These are phyloP conservation scores for Amanita muscaria DNA, from an alignment of 768 basidiomycete genomes.

Conservation along the genomic window DNA sequence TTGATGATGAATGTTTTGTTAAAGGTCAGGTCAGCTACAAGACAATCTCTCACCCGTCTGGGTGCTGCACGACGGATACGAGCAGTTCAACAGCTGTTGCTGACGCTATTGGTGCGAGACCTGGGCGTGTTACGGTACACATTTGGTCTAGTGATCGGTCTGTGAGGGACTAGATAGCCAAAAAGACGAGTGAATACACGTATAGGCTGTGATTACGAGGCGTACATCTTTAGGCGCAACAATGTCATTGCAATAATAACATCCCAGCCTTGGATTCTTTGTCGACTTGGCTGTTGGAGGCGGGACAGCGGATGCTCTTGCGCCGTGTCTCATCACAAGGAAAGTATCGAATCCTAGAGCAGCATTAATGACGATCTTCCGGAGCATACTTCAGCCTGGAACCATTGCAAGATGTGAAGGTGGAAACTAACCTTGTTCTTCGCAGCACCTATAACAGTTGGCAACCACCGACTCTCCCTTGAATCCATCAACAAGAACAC, in stretches of 20 bases:
- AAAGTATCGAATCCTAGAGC: constrained; percentile 94
- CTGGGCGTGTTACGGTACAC: constrained; percentile 97
- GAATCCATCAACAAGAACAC: constrained; percentile 97
- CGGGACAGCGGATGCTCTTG: constrained; percentile 32
- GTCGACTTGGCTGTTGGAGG: constrained; percentile 22
- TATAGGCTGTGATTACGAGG: constrained; percentile 6
- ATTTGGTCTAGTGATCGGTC: constrained; percentile 96
- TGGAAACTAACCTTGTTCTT: constrained; percentile 63
- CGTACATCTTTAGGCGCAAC: constrained; percentile 89
- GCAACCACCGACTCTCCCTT: constrained; percentile 94
- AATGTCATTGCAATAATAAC: constrained; percentile 98
- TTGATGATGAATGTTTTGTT: constrained; percentile 7
- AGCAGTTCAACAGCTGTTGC: constrained; percentile 91
- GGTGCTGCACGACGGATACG: constrained; percentile 83
- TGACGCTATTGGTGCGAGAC: constrained; percentile 86
- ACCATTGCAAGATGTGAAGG: background rate
- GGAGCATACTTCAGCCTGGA: too few relatives aligned
- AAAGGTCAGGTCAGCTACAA: background rate
- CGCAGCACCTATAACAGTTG: constrained; percentile 76
- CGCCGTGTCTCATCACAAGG: constrained; percentile 94
- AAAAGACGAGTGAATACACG: background rate
- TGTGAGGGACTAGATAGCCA: constrained; percentile 38
- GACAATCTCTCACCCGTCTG: constrained; percentile 62
- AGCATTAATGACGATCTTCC: constrained; percentile 87
- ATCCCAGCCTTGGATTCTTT: constrained; percentile 51